Conservation (phyloP, 495 filamentous ascomycete genomes). For the Rostrohypoxylon terebratum region DNA sequence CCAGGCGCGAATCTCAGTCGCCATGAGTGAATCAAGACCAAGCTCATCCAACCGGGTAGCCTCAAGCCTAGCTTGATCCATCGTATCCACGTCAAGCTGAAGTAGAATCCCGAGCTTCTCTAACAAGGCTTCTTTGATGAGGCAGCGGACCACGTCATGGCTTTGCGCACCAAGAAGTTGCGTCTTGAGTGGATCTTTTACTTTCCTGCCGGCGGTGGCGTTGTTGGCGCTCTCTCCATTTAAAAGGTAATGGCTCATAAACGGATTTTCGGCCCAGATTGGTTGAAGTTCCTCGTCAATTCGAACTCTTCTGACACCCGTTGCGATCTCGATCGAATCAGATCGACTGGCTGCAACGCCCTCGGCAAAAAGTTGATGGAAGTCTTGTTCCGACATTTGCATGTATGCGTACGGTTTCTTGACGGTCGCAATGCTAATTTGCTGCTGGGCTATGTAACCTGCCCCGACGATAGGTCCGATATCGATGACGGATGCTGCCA, state of each 20-base stretch:
- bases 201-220: background rate
- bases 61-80: background rate
- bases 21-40: slow-evolving; percentile 47
- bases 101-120: background rate
- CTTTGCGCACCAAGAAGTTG: background rate
- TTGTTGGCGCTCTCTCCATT: slow-evolving; percentile 27
- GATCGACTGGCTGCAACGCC: slow-evolving; percentile 13
- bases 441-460: slow-evolving; percentile 51
- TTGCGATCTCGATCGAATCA: slow-evolving; percentile 2
- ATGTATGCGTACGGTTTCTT: background rate
- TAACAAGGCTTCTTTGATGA: background rate
- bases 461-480: slow-evolving; percentile 58
- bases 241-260: slow-evolving; percentile 51
- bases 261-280: slow-evolving; percentile 55
- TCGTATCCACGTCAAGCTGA: background rate
- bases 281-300: slow-evolving; percentile 51
- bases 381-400: slow-evolving; percentile 37
- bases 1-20: slow-evolving; percentile 60
- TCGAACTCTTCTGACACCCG: slow-evolving; percentile 18
- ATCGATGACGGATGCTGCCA: slow-evolving; percentile 58
- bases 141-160: background rate
- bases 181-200: background rate
- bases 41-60: slow-evolving; percentile 1
- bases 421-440: background rate
- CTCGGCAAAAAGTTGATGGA: slow-evolving; percentile 39